Evolutionary conservation across 306 rosid species (phyloP).

Genomic region (Oxytropis ochrocephala): DNA sequence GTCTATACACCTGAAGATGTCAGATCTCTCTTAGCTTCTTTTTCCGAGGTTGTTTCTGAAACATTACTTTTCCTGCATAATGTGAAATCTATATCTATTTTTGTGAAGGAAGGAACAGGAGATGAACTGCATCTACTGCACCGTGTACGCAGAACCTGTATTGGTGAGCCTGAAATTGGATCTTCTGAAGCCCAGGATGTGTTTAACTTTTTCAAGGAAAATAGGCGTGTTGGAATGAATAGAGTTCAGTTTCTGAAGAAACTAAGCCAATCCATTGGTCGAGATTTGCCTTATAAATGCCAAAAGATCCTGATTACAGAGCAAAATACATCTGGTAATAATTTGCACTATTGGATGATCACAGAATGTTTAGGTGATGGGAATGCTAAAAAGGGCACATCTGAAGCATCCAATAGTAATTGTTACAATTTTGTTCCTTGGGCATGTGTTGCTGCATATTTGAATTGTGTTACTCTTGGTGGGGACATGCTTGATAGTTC

Average conservation of each 20-base stretch:
- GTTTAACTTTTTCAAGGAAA: conserved; percentile 56
- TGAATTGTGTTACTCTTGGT: conserved; percentile 59
- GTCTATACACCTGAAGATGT: conserved; percentile 83
- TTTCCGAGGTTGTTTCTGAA: conserved; percentile 80
- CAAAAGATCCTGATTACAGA: conserved; percentile 64
- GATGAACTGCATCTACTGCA: conserved; percentile 80
- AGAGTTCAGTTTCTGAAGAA: conserved; percentile 70
- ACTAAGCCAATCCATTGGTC: conserved; percentile 47
- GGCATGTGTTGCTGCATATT: conserved; percentile 91
- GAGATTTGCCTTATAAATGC: conserved; percentile 68
- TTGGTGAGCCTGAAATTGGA: conserved; percentile 59
- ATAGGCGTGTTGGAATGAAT: conserved; percentile 51
- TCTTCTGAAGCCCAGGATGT: conserved; percentile 52
- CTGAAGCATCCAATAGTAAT: conserved; percentile 35
- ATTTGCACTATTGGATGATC: conserved; percentile 78
- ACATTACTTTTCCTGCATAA: conserved; percentile 75
- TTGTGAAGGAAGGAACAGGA: conserved; percentile 74
- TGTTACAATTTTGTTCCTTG: conserved; percentile 74
- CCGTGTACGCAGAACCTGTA: conserved; percentile 52
- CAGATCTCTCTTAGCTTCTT: conserved; percentile 66
- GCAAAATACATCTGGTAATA: conserved; percentile 44
- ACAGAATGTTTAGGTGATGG: conserved; percentile 84
- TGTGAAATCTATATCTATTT: conserved; percentile 78
- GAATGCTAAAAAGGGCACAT: conserved; percentile 41
- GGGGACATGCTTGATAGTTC: conserved; percentile 25